Evolutionary conservation across 2,329 filamentous ascomycete species (phyloP), one percentile per base, ranked within the genome.

Genomic region (Penicillium glabrum): DNA sequence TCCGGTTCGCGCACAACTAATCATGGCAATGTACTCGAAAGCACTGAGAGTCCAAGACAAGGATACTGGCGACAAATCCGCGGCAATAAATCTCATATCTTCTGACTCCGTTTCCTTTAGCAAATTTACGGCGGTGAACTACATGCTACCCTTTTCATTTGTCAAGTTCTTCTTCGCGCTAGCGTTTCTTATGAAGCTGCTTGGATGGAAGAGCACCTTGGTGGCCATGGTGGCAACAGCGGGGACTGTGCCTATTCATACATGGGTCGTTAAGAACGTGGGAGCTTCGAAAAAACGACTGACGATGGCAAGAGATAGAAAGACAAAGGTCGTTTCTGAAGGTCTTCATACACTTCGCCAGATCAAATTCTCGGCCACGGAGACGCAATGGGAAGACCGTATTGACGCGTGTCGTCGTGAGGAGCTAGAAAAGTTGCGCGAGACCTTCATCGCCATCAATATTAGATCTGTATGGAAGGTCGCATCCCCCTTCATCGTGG

Each of bases 281-380:
- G 16, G 19, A 13, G 9, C 19, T 21, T n/a, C 35, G 16, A 37
- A 37, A 5, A 37, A 37, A 37, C 8, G 19, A 11, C n/a, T 41
- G n/a, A 23, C 19, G 19, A 9, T 23, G n/a, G 37, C 37, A 41
- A 19, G 37, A 41, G 37, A 41, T 29, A 33, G 35, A 23, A 48
- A 48, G 46, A 31, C 29, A 10, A 48, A 24, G 9, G 11, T 24
- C 3, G 19, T 35, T 7, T 35, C 46, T 7, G 46, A 48, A 19
- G 46, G n/a, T 14, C 19, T 48, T 19, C 19, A 31, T 24, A n/a
- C 43, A 23, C 19, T 44, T 26, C 45, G 44, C 5, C 45, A 48
- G 75, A 82, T 2, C 81, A 49, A 83, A 79, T 86, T 19, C 77
- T 93, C 26, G 80, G 82, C 53, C 5, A n/a, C 29, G 4, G 35